Evolutionary conservation across 2,329 filamentous ascomycete species (phyloP).

Genomic region (Tolypocladium guangdongense): DNA sequence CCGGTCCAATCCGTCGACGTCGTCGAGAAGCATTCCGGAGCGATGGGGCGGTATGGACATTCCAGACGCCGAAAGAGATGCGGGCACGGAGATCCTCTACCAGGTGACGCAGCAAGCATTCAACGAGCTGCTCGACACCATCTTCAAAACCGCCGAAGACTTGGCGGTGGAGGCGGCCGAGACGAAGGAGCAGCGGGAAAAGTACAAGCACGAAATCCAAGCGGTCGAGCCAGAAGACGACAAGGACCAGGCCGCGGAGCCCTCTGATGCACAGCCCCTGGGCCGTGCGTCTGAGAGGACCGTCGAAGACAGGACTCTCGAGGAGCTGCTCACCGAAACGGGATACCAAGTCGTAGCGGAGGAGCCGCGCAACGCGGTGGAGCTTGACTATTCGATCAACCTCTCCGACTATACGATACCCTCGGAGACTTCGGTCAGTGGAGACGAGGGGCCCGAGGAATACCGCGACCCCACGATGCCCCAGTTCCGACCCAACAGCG

Average conservation of each 20-base stretch:
- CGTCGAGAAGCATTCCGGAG: slow-evolving; percentile 61
- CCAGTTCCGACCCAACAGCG: slow-evolving; percentile 53
- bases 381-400: slow-evolving; percentile 17
- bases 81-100: slow-evolving; percentile 80
- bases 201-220: slow-evolving; percentile 38
- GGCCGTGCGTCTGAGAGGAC: slow-evolving; percentile 3
- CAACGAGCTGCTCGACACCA: slow-evolving; percentile 78
- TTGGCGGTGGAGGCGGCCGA: slow-evolving; percentile 56
- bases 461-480: slow-evolving; percentile 53
- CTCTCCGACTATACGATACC: slow-evolving; percentile 3
- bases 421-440: slow-evolving; percentile 1
- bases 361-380: slow-evolving; percentile 19
- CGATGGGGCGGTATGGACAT: slow-evolving; percentile 71
- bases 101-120: slow-evolving; percentile 83
- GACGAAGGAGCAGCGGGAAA: slow-evolving; percentile 50
- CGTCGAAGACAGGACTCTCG: slow-evolving; percentile 14
- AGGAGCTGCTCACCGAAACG: slow-evolving; percentile 28
- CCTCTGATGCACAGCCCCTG: not conserved
- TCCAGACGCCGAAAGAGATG: slow-evolving; percentile 68
- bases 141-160: slow-evolving; percentile 77
- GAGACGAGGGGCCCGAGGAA: slow-evolving; percentile 10
- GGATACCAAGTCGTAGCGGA: slow-evolving; percentile 31
- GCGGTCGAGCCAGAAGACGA: slow-evolving; percentile 23
- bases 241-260: slow-evolving; percentile 7
- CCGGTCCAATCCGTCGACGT: slow-evolving; percentile 61